Base-by-base conservation (phyloP, 2,329 filamentous ascomycete species). In the Sporothrix protearum region DNA sequence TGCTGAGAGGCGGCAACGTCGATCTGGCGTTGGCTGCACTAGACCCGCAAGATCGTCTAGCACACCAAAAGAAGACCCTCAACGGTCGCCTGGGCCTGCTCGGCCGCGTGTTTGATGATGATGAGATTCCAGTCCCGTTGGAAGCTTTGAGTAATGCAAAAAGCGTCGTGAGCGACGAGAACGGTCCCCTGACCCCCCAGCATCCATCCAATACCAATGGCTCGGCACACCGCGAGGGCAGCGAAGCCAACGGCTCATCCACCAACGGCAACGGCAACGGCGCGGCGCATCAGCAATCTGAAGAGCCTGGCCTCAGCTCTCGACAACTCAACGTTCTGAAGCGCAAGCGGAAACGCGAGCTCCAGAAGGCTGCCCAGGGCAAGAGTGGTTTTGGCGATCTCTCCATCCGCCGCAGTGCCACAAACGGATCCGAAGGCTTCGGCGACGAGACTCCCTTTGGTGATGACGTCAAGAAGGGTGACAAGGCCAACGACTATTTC, bases 251-350 rank as follows among this genome's bases (percentile, higher is more conserved):
- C 45, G 33, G 51, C 25, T 28, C 53, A 67, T 57, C 55, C 28
- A 75, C 72, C 2, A 55, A 68, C 25, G 66, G 64, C 47, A 55
- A 68, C 25, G 66, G 64, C 47, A 66, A 47, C 57, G 73, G 79
- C 61, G 78, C 78, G 68, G 75, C 80, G 55, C 78, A 78, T 36
- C 80, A 84, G 33, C 63, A 78, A 78, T 28, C 83, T 82, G 71
- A 76, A 2, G 92, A 93, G 74, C 92, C 3, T 0, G 89, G 89
- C 2, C 85, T 99, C 68, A 98, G 96, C 82, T 95, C 96, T 73
- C 89, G 96, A 55, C 96, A 99, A 78, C 87, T 97, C 25, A 99
- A 99, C 77, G 93, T 96, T 69, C 83, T 99, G 10, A 98, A 98
- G 81, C 89, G 96, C 57, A 97, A 98, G 79, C 89, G 94, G 57